Conservation (phyloP, 768 basidiomycete species). For the Hysterangium stoloniferum region DNA sequence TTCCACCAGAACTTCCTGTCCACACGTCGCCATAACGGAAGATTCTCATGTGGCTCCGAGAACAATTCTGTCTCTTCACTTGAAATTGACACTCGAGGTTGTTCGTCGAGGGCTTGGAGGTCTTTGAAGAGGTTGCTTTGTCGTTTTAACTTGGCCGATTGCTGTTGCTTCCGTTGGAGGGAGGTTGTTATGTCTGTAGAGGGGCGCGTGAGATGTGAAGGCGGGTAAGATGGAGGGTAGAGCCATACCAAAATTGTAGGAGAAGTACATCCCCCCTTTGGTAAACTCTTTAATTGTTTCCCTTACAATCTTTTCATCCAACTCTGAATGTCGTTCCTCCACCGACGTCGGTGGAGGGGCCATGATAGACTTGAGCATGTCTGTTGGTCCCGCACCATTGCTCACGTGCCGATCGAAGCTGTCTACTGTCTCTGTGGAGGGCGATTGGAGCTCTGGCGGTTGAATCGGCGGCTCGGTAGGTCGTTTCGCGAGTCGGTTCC, state of each 20-base stretch:
- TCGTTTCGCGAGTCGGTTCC: conserved; percentile 51
- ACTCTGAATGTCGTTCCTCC: conserved; percentile 64
- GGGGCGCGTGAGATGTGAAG: neutral
- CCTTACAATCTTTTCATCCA: conserved; percentile 77
- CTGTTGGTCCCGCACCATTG: conserved; percentile 37
- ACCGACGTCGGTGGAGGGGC: conserved; percentile 49
- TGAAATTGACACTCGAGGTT: conserved; percentile 16
- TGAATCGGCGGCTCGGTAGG: conserved; percentile 10
- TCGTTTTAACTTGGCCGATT: conserved; percentile 45
- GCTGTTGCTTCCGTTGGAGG: conserved; percentile 71
- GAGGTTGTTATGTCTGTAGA: conserved; percentile 74
- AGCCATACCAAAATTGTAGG: conserved; percentile 70
- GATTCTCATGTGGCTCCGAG: conserved; percentile 63
- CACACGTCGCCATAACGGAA: conserved; percentile 88
- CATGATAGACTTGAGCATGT: conserved; percentile 51
- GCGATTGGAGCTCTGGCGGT: conserved; percentile 7
- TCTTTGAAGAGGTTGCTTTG: conserved; percentile 54
- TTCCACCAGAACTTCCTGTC: conserved; percentile 97
- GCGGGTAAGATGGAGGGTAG: conserved; percentile 2
- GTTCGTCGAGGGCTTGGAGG: conserved; percentile 42
- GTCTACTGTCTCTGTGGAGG: conserved; percentile 38
- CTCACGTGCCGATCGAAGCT: conserved; percentile 19
- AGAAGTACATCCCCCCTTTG: conserved; percentile 87
- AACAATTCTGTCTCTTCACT: conserved; percentile 41
- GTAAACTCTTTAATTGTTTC: conserved; percentile 72